Evolutionary conservation across 768 basidiomycete genomes (phyloP).

Genomic region (Suillus americanus): DNA sequence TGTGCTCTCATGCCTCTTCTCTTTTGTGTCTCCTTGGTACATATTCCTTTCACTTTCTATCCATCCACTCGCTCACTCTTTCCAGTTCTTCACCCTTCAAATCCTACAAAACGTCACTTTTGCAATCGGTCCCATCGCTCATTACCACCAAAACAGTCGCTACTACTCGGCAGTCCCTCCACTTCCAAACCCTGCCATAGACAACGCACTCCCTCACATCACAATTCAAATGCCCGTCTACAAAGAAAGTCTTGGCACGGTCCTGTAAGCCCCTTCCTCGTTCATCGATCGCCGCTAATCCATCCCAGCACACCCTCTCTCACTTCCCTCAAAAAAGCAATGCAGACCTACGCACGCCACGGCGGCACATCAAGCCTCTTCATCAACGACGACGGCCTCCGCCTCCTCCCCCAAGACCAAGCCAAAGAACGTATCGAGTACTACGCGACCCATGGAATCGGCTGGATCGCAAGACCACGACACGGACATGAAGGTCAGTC

Average conservation of each 20-base stretch:
- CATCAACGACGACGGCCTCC: constrained; percentile 63
- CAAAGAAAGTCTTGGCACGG: constrained; percentile 52
- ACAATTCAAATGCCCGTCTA: constrained; percentile 61
- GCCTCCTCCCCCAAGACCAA: constrained; percentile 46
- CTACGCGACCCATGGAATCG: constrained; percentile 58
- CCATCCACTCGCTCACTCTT: constrained; percentile 11
- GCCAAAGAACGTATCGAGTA: constrained; percentile 47
- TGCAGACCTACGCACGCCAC: constrained; percentile 64
- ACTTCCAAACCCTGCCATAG: constrained; percentile 41
- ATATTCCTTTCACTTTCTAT: constrained; percentile 8
- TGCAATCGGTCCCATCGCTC: constrained; percentile 50
- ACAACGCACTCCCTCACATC: constrained; percentile 45
- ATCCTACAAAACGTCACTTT: constrained; percentile 39
- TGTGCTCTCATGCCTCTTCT: constrained; percentile 39
- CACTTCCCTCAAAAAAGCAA: constrained; percentile 56
- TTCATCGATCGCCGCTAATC: background rate
- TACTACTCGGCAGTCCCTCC: constrained; percentile 52
- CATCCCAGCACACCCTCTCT: constrained; percentile 42
- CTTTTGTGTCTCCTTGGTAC: constrained; percentile 47
- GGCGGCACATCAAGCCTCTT: constrained; percentile 61
- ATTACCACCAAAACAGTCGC: constrained; percentile 49
- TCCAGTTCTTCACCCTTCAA: constrained; percentile 41
- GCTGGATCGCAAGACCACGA: constrained; percentile 58
- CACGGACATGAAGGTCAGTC: constrained; percentile 50
- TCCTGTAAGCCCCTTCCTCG: constrained; percentile 39